Percentiles rank a stretch among this genome's conserved stretches.
Evolutionary conservation across 2,329 filamentous ascomycete species (phyloP).

Genomic region (Cercospora citrullina): DNA sequence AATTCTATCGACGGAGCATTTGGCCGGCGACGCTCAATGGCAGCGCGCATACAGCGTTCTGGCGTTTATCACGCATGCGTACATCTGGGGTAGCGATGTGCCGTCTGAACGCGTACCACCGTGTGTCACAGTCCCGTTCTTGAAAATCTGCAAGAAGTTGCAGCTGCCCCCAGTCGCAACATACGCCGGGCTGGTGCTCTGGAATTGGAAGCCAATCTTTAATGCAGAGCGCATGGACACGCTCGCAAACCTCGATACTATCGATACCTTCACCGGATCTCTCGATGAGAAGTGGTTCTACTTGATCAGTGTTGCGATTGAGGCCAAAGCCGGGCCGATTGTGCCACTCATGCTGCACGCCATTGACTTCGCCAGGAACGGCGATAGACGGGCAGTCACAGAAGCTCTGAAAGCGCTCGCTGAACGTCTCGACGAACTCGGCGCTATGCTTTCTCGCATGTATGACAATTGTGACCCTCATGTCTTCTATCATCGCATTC

Average conservation of each 20-base stretch:
- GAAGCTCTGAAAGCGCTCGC: conserved; percentile 78
- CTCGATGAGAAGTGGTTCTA: conserved; percentile 99
- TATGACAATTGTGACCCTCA: conserved; percentile 93
- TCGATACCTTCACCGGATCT: conserved; percentile 89
- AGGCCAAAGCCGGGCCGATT: conserved; percentile 83
- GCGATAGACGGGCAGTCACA: conserved; percentile 70
- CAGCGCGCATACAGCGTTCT: conserved; percentile 79
- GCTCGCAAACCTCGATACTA: conserved; percentile 82
- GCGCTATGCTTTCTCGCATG: conserved; percentile 77
- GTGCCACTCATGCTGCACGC: conserved; percentile 87
- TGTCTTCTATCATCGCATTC: conserved; percentile 92
- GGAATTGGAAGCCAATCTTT: conserved; percentile 96
- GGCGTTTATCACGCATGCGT: conserved; percentile 77
- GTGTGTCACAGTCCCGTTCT: conserved; percentile 77
- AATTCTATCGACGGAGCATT: conserved; percentile 75
- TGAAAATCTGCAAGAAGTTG: conserved; percentile 68
- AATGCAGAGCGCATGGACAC: conserved; percentile 76
- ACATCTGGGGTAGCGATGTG: conserved; percentile 82
- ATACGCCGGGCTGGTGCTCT: conserved; percentile 86
- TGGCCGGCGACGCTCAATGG: conserved; percentile 87
- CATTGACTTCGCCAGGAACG: conserved; percentile 72
- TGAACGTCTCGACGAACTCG: conserved; percentile 83
- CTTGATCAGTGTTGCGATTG: conserved; percentile 90
- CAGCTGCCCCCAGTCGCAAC: conserved; percentile 91
- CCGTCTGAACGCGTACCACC: conserved; percentile 73